A percentile compares a stretch with the other conserved stretches of the same genome.
Conservation (phyloP, 169 alveolate genomes). For the Babesia ovis region DNA sequence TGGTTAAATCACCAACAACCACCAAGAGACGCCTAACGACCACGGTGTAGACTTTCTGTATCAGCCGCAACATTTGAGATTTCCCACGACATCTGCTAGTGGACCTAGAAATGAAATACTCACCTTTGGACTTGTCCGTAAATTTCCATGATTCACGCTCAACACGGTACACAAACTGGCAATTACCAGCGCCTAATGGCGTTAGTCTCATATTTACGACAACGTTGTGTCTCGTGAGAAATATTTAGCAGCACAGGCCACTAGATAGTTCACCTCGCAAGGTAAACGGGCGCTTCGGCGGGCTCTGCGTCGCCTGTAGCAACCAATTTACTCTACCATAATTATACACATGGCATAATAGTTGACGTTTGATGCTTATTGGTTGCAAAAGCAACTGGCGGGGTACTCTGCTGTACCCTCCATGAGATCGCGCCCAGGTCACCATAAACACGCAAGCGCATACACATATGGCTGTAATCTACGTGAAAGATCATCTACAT, state of each 20-base stretch:
- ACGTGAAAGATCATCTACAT: background rate
- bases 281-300: slow-evolving; percentile 13
- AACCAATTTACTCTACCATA: background rate
- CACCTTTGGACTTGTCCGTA: background rate
- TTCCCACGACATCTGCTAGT: no score
- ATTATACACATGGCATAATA: background rate
- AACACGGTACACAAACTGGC: slow-evolving; percentile 54
- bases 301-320: slow-evolving; percentile 7
- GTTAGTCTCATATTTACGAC: slow-evolving; percentile 34
- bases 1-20: no score
- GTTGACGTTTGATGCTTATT: background rate
- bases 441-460: background rate
- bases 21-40: no score
- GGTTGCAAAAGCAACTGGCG: slow-evolving; percentile 11
- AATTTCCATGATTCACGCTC: slow-evolving; percentile 28
- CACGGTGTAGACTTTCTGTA: no score
- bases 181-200: slow-evolving; percentile 65
- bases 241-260: slow-evolving; percentile 1
- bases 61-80: no score
- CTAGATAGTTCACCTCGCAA: background rate
- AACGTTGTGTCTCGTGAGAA: background rate
- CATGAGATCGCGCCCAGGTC: slow-evolving; percentile 27
- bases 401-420: slow-evolving; percentile 27
- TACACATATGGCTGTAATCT: background rate
- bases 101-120: background rate